Base-by-base conservation (phyloP, 1,284 basidiomycete genomes). In the Veloboletus limbatus region DNA sequence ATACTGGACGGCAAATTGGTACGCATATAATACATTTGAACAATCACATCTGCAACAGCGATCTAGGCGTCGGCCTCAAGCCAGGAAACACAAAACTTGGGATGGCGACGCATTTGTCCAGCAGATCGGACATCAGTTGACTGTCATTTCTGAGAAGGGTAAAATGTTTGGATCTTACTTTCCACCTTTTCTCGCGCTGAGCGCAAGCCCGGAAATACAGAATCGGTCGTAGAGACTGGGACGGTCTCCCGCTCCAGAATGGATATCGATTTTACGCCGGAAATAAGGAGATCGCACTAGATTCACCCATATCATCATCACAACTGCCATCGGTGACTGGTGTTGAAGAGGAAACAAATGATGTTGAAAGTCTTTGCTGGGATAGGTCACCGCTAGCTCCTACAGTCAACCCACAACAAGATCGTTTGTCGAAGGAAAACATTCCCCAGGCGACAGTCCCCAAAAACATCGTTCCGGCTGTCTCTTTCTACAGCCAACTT, bases 21-120 rank as follows among this genome's bases (percentile, higher is more conserved):
- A 55, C 51, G 66, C 42, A 49, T 43, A 30, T 31, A 42, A 5
- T 18, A 18, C 11, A 11, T 21, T 37, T 45, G 4, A 7, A 31
- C 36, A 18, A 17, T 37, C 45, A 45, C 17, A 32, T 41, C 28
- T 42, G 18, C 40, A 52, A 51, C 52, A 42, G 17, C 39, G 28
- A 8, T 34, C 16, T 46, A 89, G 87, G 88, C 76, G 92, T 20
- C 88, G 85, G 57, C 82, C 81, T 7, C 85, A 89, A 59, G 72
- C 71, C 18, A 85, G 78, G 65, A 95, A 93, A 69, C 81, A 93
- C 62, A 92, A 92, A 65, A 92, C 85, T 2, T 95, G 92, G 92
- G 91, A 94, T 55, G 88, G 86, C 3, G 85, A 87, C 55, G 84
- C 77, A 4, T 86, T 74, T 57, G 68, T 89, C 13, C 76, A 77